Percentiles rank a stretch among this genome's conserved stretches.
Conservation (phyloP, 257 asterid genomes). For the Craterostigma plantagineum region DNA sequence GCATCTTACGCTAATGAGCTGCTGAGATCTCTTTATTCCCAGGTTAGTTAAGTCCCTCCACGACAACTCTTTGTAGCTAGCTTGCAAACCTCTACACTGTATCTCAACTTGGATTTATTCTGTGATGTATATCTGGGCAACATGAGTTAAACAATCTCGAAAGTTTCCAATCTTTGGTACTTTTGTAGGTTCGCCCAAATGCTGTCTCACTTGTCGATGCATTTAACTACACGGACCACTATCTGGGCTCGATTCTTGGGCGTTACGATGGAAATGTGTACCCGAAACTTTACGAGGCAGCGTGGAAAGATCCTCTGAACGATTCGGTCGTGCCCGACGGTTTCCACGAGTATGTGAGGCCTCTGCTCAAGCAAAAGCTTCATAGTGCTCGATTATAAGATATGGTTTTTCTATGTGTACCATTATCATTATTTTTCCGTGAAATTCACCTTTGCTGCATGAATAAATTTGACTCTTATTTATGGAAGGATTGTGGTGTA, state of each 20-base stretch:
- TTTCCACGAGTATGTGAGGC: constrained; percentile 62
- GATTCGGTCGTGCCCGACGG: constrained; percentile 63
- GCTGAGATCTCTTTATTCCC: constrained; percentile 51
- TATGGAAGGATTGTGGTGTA: no score
- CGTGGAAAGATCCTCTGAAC: constrained; percentile 87
- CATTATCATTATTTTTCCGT: neutral
- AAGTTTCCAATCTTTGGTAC: no score
- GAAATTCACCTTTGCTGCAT: no score
- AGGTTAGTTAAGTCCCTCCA: constrained; percentile 28
- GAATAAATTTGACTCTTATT: neutral
- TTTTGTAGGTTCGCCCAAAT: constrained; percentile 70
- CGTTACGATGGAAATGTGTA: constrained; percentile 89
- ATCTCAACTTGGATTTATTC: no score
- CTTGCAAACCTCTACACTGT: no score
- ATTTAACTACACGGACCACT: constrained; percentile 85
- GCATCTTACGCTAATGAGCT: constrained; percentile 78
- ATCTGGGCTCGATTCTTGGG: constrained; percentile 77
- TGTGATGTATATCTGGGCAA: no score
- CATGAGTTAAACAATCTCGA: no score
- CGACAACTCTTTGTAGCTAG: no score
- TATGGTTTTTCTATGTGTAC: no score
- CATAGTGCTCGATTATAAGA: constrained; percentile 36
- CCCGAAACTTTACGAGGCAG: constrained; percentile 83
- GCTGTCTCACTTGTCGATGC: constrained; percentile 81
- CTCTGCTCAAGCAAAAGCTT: constrained; percentile 68